Base-by-base conservation (phyloP, 2,329 filamentous ascomycete species). In the Colletotrichum shisoi region DNA sequence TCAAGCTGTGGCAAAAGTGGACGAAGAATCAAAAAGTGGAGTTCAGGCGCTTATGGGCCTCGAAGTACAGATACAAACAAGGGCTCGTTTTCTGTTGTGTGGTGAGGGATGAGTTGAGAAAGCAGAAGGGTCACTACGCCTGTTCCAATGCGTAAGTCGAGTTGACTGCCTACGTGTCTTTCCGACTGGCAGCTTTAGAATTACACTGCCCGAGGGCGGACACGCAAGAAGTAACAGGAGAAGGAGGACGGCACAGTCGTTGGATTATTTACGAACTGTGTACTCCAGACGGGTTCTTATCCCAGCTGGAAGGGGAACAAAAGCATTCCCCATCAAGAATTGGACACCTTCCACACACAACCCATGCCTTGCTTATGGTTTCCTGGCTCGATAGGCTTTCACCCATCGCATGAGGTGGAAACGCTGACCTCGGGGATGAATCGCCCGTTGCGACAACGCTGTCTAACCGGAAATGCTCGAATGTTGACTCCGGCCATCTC, bases 141-240 rank as follows among this genome's bases (percentile, higher is more conserved):
- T 45, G 6, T 4, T 45, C 4, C 9, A 12, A 21, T 12, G 44
- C 19, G 9, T 21, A 45, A 45, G n/a, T 45, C 44, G 12, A 21
- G 9, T 13, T 45, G n/a, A 12, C 4, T 21, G 8, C 21, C 4
- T 45, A 4, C 2, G 44, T 4, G 9, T 3, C 7, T 9, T 45
- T 21, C 2, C 4, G 19, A 12, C 44, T 21, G 19, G 6, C 6
- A 4, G 19, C 9, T 3, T 45, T 21, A 3, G 8, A 21, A 4
- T 3, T 13, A 45, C n/a, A 8, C 9, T 12, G n/a, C 19, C n/a
- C 13, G 44, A 39, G 60, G 64, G 13, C 46, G 54, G 15, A 67
- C 63, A 9, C 60, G 53, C 5, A 61, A 63, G 24, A 48, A 51
- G 48, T 17, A 57, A 9, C 17, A 19, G 7, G 52, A 56, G 51